Conservation (phyloP, 345 rosid species). For the Corymbia maculata region DNA sequence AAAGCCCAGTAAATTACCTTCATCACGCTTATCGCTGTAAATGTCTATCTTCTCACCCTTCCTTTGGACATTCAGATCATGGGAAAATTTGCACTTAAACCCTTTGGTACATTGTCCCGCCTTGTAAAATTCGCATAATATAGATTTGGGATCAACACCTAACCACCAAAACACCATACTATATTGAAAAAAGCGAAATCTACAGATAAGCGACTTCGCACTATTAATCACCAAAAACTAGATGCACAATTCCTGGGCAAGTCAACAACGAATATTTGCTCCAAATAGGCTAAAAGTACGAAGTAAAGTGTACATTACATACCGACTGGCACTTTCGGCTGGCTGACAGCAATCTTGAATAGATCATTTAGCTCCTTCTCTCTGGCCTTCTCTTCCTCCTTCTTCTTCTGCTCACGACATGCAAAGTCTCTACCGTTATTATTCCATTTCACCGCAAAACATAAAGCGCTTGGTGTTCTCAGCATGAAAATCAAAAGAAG, state of each 20-base stretch:
- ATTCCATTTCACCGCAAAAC: background rate
- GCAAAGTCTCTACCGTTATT: background rate
- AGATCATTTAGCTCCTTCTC: slow-evolving; percentile 91
- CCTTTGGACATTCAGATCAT: slow-evolving; percentile 87
- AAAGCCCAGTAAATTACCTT: slow-evolving; percentile 28
- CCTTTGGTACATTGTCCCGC: slow-evolving; percentile 88
- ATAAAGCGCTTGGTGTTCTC: background rate
- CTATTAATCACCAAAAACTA: background rate
- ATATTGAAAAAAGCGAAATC: background rate
- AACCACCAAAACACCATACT: slow-evolving; percentile 1
- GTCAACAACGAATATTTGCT: background rate
- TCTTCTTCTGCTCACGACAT: slow-evolving; percentile 63
- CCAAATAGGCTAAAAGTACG: background rate
- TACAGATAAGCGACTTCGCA: background rate
- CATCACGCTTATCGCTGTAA: slow-evolving; percentile 81
- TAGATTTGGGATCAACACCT: slow-evolving; percentile 99
- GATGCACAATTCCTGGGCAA: background rate
- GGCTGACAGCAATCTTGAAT: slow-evolving; percentile 87
- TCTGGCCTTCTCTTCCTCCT: slow-evolving; percentile 92
- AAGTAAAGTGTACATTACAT: slow-evolving; percentile 1
- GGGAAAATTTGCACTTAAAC: slow-evolving; percentile 94
- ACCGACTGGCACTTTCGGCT: slow-evolving; percentile 93
- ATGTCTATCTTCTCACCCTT: slow-evolving; percentile 96
- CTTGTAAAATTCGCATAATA: slow-evolving; percentile 81
- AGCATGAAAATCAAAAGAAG: background rate